Percentiles rank a stretch among this genome's conserved stretches.
phyloP scores from a whole-genome alignment of 1,284 basidiomycete species.

The Trichosporon sp. region DNA sequence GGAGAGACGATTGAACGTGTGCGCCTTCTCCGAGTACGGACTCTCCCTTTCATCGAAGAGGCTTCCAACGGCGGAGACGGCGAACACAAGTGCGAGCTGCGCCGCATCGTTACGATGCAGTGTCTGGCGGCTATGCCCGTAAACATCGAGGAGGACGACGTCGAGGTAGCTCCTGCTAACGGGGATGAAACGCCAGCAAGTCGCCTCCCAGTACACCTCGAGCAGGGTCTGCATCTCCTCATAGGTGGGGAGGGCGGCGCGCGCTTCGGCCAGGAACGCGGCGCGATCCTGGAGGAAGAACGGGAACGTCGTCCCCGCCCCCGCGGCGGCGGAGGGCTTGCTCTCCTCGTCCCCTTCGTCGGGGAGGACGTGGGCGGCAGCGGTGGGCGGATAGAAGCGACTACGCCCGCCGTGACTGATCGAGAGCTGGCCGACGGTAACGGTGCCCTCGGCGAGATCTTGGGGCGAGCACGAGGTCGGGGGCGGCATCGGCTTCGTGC shows the following conservation, averaged over 20 bases:
- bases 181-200: constrained; percentile 17
- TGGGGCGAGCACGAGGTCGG: constrained; percentile 2
- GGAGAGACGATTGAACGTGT: constrained; percentile 16
- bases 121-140: background rate
- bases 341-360: constrained; percentile 16
- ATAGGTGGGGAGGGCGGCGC: background rate
- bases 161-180: constrained; percentile 9
- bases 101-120: constrained; percentile 15
- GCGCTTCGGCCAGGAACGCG: constrained; percentile 8
- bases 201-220: constrained; percentile 16
- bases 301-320: constrained; percentile 7
- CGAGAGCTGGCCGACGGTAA: background rate
- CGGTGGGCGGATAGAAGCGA: constrained; percentile 12
- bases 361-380: constrained; percentile 11
- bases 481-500: background rate
- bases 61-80: background rate
- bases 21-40: constrained; percentile 8
- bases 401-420: constrained; percentile 1
- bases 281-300: constrained; percentile 17
- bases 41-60: constrained; percentile 6
- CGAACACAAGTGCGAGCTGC: constrained; percentile 16
- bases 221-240: constrained; percentile 16
- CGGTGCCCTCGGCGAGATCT: constrained; percentile 12
- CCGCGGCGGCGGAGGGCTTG: constrained; percentile 8
- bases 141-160: constrained; percentile 14